These are phyloP conservation scores for Ceratobasidium sp. DNA, from an alignment of 1,284 basidiomycete species.

Conservation along the genomic window DNA sequence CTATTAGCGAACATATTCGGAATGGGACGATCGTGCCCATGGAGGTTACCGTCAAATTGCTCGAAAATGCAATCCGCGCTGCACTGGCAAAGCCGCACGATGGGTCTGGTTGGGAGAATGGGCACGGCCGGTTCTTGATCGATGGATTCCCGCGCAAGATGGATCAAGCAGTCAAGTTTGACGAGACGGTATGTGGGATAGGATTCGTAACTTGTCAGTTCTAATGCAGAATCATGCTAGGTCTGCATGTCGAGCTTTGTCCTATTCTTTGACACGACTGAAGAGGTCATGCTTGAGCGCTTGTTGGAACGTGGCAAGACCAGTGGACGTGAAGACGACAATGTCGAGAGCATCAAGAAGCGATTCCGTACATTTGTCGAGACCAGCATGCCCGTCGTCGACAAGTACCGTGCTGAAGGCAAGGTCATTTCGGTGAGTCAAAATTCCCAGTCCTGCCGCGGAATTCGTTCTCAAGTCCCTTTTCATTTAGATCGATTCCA, in stretches of 20 bases:
- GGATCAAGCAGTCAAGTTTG: constrained; percentile 96
- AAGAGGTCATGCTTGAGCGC: constrained; percentile 86
- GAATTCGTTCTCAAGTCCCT: constrained; percentile 19
- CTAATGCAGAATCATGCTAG: constrained; percentile 53
- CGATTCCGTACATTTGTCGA: constrained; percentile 95
- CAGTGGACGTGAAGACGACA: constrained; percentile 95
- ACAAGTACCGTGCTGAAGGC: constrained; percentile 73
- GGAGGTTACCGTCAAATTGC: constrained; percentile 94
- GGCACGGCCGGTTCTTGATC: constrained; percentile 87
- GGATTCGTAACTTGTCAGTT: not conserved
- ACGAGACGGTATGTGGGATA: constrained; percentile 71
- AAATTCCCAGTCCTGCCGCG: constrained; percentile 7
- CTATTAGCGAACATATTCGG: constrained; percentile 90
- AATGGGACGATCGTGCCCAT: constrained; percentile 97
- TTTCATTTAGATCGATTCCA: constrained; percentile 72
- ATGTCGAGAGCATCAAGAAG: constrained; percentile 94
- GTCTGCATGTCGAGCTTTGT: constrained; percentile 83
- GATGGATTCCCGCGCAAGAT: constrained; percentile 99
- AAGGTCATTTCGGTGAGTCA: constrained; percentile 82
- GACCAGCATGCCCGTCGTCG: constrained; percentile 96
- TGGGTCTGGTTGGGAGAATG: constrained; percentile 69
- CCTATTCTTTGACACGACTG: constrained; percentile 88
- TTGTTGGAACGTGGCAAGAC: constrained; percentile 92
- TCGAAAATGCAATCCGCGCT: constrained; percentile 89
- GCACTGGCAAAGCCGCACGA: constrained; percentile 58